Percentiles rank a stretch among this genome's conserved stretches.
Evolutionary conservation across 2,329 filamentous ascomycete genomes (phyloP).

Genomic region (Ascochyta viciae-villosae): DNA sequence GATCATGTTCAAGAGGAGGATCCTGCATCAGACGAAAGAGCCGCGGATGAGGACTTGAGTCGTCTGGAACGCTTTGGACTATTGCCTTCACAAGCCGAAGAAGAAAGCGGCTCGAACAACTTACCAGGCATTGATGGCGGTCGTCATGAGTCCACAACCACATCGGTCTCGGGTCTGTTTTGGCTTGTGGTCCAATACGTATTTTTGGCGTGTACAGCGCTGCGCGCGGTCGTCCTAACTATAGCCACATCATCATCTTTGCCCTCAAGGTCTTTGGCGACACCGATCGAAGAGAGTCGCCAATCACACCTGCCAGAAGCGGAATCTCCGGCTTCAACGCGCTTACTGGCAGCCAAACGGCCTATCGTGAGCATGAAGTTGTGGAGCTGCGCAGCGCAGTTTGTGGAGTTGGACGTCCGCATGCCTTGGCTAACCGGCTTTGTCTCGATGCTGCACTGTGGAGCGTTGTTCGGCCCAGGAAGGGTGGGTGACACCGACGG

Average conservation of each 20-base stretch:
- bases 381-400: conserved; percentile 75
- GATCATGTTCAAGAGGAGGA: conserved; percentile 40
- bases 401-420: conserved; percentile 76
- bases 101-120: conserved; percentile 27
- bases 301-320: conserved; percentile 38
- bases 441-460: conserved; percentile 77
- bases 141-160: conserved; percentile 25
- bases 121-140: conserved; percentile 22
- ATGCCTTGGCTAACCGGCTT: conserved; percentile 91
- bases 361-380: conserved; percentile 79
- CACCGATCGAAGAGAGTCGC: conserved; percentile 37
- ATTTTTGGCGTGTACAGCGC: conserved; percentile 61
- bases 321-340: conserved; percentile 44
- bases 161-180: conserved; percentile 53
- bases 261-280: conserved; percentile 59
- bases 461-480: conserved; percentile 75
- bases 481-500: conserved; percentile 76
- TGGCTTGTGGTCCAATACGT: conserved; percentile 62
- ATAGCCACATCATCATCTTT: conserved; percentile 72
- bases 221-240: conserved; percentile 71
- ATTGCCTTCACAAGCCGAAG: conserved; percentile 51
- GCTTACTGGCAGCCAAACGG: conserved; percentile 52
- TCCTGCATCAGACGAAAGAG: conserved; percentile 36
- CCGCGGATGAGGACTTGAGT: conserved; percentile 40
- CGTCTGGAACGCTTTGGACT: conserved; percentile 66